Percentiles rank a stretch among this genome's conserved stretches.
Evolutionary conservation across 2,329 filamentous ascomycete species (phyloP).

Genomic region (Aspergillus tamarii): DNA sequence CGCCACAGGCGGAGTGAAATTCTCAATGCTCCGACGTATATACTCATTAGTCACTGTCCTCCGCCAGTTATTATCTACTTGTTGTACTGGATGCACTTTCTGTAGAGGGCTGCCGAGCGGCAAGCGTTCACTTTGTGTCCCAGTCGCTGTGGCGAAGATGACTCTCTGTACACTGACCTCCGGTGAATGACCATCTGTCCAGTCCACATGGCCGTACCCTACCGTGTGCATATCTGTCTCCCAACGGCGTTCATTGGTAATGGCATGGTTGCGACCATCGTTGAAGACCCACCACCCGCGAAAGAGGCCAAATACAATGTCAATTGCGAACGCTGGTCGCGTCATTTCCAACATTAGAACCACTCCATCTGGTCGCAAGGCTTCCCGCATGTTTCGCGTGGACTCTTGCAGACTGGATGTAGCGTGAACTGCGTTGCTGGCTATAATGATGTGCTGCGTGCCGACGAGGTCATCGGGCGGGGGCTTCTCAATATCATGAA

Average conservation of each 20-base stretch:
- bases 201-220: slow-evolving; percentile 39
- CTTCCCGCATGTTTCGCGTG: slow-evolving; percentile 27
- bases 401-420: slow-evolving; percentile 35
- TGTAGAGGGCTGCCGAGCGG: slow-evolving; percentile 11
- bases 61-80: slow-evolving; percentile 14
- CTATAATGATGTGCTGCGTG: slow-evolving; percentile 38
- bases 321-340: slow-evolving; percentile 30
- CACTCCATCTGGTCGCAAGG: slow-evolving; percentile 34
- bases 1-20: slow-evolving; percentile 20
- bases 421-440: slow-evolving; percentile 42
- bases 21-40: slow-evolving; percentile 25
- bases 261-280: slow-evolving; percentile 40
- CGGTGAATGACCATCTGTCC: slow-evolving; percentile 35
- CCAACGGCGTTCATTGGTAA: slow-evolving; percentile 27
- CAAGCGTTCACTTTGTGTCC: slow-evolving; percentile 11
- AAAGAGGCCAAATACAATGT: slow-evolving; percentile 39
- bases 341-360: slow-evolving; percentile 40
- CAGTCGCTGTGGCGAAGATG: slow-evolving; percentile 28
- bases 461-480: slow-evolving; percentile 23
- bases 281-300: slow-evolving; percentile 46
- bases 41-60: slow-evolving; percentile 25
- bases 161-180: slow-evolving; percentile 29
- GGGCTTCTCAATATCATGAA: slow-evolving; percentile 35
- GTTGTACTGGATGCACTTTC: background rate
- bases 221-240: slow-evolving; percentile 30